phyloP scores from a whole-genome alignment of 225 moss, liverwort and hornwort genomes.

The Pleurozium schreberi region DNA sequence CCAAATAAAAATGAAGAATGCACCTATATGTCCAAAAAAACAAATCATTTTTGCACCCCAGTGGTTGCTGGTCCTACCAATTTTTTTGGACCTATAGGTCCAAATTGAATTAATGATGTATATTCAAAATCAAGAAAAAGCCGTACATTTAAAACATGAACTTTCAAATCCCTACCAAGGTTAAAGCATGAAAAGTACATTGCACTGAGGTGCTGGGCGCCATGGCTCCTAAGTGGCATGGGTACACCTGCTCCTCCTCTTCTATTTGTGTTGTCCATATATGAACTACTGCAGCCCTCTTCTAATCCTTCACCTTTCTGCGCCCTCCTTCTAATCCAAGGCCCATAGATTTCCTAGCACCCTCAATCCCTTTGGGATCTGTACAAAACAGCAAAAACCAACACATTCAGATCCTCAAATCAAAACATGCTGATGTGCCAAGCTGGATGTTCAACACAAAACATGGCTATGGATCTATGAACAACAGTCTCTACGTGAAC shows the following conservation, averaged over 20 bases:
- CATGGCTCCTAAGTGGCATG: not conserved
- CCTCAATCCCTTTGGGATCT: slow-evolving; percentile 94
- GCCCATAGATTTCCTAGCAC: slow-evolving; percentile 77
- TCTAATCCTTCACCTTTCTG: slow-evolving; percentile 52
- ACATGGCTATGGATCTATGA: not conserved
- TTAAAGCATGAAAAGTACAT: not conserved
- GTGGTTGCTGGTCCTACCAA: too few species aligned
- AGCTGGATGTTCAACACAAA: not conserved
- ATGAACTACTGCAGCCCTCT: not conserved
- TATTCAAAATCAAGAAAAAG: not conserved
- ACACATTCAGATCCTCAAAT: not conserved
- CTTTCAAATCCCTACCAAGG: not conserved
- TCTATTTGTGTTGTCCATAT: not conserved
- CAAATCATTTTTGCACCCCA: too few species aligned
- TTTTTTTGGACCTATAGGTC: too few species aligned
- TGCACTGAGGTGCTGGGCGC: not conserved
- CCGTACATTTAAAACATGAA: not conserved
- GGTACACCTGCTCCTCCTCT: not conserved
- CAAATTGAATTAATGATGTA: not conserved
- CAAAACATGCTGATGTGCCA: not conserved
- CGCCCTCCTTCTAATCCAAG: slow-evolving; percentile 85
- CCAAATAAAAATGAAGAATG: not conserved
- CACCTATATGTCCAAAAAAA: not conserved
- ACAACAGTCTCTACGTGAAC: not conserved
- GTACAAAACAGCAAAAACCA: not conserved